phyloP scores from a whole-genome alignment of 331 rosid genomes.

The Telfairia occidentalis region DNA sequence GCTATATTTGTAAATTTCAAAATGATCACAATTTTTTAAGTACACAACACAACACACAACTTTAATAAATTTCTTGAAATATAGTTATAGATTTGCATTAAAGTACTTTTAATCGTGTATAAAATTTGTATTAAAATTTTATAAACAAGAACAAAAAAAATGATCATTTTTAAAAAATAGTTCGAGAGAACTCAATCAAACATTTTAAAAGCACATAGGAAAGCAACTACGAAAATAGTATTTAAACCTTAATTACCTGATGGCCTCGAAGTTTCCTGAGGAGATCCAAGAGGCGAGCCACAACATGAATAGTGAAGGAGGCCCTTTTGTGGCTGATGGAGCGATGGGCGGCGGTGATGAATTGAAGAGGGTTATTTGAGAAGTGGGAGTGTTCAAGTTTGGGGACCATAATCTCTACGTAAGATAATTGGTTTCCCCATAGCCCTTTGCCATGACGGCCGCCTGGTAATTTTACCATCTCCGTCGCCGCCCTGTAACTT shows the following conservation, averaged over 20 bases:
- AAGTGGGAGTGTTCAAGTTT: slow-evolving; percentile 17
- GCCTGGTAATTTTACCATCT: slow-evolving; percentile 27
- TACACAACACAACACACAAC: too few species aligned
- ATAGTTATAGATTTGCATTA: too few species aligned
- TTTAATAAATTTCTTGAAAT: too few species aligned
- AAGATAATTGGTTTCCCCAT: slow-evolving; percentile 44
- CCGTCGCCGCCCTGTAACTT: slow-evolving; percentile 30
- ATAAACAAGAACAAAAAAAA: too few species aligned
- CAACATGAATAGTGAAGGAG: slow-evolving; percentile 24
- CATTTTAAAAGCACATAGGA: too few species aligned
- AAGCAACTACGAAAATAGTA: background rate
- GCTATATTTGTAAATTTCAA: too few species aligned
- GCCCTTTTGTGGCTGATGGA: slow-evolving; percentile 22
- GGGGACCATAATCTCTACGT: slow-evolving; percentile 36
- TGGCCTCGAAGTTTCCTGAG: slow-evolving; percentile 28
- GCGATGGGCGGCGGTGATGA: slow-evolving; percentile 25
- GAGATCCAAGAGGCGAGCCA: slow-evolving; percentile 19
- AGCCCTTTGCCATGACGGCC: background rate
- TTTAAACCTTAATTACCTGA: slow-evolving; percentile 18
- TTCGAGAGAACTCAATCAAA: too few species aligned
- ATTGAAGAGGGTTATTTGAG: slow-evolving; percentile 31
- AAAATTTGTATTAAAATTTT: too few species aligned
- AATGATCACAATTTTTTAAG: too few species aligned
- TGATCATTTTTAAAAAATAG: too few species aligned
- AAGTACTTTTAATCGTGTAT: too few species aligned